Base-by-base conservation (phyloP, 2,329 filamentous ascomycete genomes). In the Dothideomycetes sp. region DNA sequence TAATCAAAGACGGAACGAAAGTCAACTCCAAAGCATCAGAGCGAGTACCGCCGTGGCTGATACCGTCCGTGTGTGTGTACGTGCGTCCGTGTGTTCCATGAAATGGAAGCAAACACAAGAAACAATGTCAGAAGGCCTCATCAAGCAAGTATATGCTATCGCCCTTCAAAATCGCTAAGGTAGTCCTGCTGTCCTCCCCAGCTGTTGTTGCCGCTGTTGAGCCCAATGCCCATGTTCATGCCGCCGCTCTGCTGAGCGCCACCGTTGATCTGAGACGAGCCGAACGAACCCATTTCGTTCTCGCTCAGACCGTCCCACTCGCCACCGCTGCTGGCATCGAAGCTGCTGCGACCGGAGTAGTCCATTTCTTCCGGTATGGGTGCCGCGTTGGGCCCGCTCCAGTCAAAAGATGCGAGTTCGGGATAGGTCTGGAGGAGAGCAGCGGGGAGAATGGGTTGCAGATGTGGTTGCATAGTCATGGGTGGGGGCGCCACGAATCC, bases 361-460 rank as follows among this genome's bases (percentile, higher is more conserved):
- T 85, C 82, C 24, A 70, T 65, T 34, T 79, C 70, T 14, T 77
- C 77, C 5, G 71, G 49, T 9, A 55, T 49, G 10, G 42, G 15
- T 54, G 19, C 77, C 5, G 71, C 51, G 12, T 52, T 48, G 4
- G 37, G 24, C 53, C 18, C 60, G 63, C 4, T 69, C 88, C 89
- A 96, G 54, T 89, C 88, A 57, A 96, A 74, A 39, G 80, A 82
- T 17, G 88, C 87, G n/a, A 98, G 66, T 3, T 86, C 88, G 10
- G 91, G 91, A 59, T 95, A 96, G 55, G 96, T 91, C 14, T 84
- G 83, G 30, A 96, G 66, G 36, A 98, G 66, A 2, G 89, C 89
- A 3, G 84, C 84, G 2, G 91, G 91, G n/a, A 96, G 70, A 49
- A 81, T 70, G 11, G 70, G 68, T 31, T 52, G 47, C 5, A 47